These are phyloP conservation scores for Pezicula radicicola DNA, from an alignment of 2,329 filamentous ascomycete genomes.

Conservation along the genomic window DNA sequence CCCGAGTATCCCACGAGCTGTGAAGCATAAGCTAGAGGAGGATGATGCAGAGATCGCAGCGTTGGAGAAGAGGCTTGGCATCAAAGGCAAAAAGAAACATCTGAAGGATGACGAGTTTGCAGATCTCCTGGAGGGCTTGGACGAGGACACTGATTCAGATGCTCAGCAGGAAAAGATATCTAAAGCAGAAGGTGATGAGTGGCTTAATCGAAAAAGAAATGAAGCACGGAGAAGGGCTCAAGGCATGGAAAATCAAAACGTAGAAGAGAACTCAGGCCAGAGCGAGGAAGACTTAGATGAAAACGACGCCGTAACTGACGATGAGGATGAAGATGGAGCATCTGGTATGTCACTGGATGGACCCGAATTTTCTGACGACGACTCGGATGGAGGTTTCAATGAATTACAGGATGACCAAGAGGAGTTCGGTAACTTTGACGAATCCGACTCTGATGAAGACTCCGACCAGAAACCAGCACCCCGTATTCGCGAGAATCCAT, in stretches of 20 bases:
- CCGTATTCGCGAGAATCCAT: slow-evolving; percentile 77
- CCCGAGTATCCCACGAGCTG: slow-evolving; percentile 22
- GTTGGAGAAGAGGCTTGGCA: slow-evolving; percentile 82
- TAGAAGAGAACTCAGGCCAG: no score
- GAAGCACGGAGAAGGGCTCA: slow-evolving; percentile 32
- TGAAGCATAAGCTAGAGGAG: slow-evolving; percentile 65
- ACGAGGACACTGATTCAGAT: slow-evolving; percentile 45
- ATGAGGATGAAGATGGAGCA: slow-evolving; percentile 24
- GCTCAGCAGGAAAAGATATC: slow-evolving; percentile 50
- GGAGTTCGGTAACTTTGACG: slow-evolving; percentile 35
- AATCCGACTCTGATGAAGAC: slow-evolving; percentile 33
- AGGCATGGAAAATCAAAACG: not conserved
- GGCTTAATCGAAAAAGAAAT: slow-evolving; percentile 55
- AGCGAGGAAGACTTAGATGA: slow-evolving; percentile 1
- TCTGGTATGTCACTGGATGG: slow-evolving; percentile 26
- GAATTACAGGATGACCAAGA: slow-evolving; percentile 31
- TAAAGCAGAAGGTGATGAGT: slow-evolving; percentile 55
- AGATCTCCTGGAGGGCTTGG: slow-evolving; percentile 70
- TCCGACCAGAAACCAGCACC: slow-evolving; percentile 30
- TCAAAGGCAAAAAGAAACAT: slow-evolving; percentile 70
- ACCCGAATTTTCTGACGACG: slow-evolving; percentile 26
- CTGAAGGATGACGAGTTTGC: slow-evolving; percentile 83
- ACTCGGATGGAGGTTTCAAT: slow-evolving; percentile 18
- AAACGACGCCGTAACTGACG: slow-evolving; percentile 12
- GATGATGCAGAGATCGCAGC: slow-evolving; percentile 88